These are phyloP conservation scores for Oryza brachyantha DNA, from an alignment of 176 grass and related monocot genomes.

Conservation along the genomic window DNA sequence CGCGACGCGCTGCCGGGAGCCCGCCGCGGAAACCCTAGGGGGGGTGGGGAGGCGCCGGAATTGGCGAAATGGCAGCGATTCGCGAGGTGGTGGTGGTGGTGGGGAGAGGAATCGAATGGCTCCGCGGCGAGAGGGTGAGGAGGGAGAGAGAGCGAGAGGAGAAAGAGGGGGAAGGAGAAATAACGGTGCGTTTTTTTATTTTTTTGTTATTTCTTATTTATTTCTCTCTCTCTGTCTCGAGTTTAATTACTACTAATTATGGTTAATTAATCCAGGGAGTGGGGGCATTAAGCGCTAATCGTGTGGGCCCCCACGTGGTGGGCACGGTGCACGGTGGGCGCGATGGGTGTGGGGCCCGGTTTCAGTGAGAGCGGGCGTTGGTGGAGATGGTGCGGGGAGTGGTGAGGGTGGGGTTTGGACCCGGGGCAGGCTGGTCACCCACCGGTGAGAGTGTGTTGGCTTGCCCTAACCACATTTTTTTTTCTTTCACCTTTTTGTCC, in stretches of 20 bases:
- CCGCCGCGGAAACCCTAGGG: conserved; percentile 39
- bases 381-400: not conserved
- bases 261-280: conserved; percentile 28
- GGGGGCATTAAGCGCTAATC: conserved; percentile 29
- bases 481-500: not conserved
- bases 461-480: not conserved
- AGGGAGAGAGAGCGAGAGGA: conserved; percentile 30
- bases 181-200: conserved; percentile 32
- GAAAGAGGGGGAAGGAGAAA: conserved; percentile 18
- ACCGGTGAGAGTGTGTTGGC: conserved; percentile 33
- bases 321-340: not conserved
- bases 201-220: too few species aligned
- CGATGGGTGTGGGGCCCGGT: not conserved
- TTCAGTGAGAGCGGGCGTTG: not conserved
- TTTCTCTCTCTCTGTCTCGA: not conserved
- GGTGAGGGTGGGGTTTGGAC: not conserved
- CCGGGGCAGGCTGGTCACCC: conserved; percentile 29
- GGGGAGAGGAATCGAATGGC: conserved; percentile 39
- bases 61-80: conserved; percentile 46
- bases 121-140: conserved; percentile 16
- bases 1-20: not conserved
- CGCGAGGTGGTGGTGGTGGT: conserved; percentile 5
- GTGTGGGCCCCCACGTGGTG: not conserved
- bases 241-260: conserved; percentile 8
- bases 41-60: conserved; percentile 34